Evolutionary conservation across 768 basidiomycete species (phyloP), one percentile per base, ranked within the genome.

Genomic region (Phlebiopsis flavidoalba): DNA sequence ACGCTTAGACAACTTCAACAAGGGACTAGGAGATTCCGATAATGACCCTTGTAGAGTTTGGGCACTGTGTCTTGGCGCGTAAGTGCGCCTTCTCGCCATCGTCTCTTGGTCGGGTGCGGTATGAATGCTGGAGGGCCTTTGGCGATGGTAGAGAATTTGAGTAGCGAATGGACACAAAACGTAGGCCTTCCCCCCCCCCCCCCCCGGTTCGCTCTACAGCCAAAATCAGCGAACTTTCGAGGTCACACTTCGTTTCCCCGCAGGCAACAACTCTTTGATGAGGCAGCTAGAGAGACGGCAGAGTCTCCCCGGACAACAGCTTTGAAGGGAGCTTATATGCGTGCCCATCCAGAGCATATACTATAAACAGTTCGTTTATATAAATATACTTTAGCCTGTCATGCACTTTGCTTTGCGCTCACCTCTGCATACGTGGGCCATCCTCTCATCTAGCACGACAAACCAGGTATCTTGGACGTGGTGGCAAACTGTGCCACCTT

Each of bases 301-400:
- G 85, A 21, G 73, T 68, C 63, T 73, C 72, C 15, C 82, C 80
- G 11, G 77, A 60, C 17, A 64, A 61, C 19, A 84, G 70, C 7
- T 73, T 74, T 6, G 89, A 87, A 0, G 89, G 89, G 87, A 80
- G 37, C 78, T 90, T 1, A 91, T 82, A 67, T 98, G 97, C 0
- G 97, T 98, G 10, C 97, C 97, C 96, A 98, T 98, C 97, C 97
- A 99, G 48, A 99, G 78, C 95, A n/a, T 98, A 70, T 57, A 10
- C 10, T 5, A 36, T n/a, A n/a, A n/a, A n/a, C 24, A 33, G 8
- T 17, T 12, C 19, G 8, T 8, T 37, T 35, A 24, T 40, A 55
- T 66, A 45, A 63, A 54, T 21, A 21, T 33, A n/a, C 14, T n/a
- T n/a, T 2, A 17, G 15, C 26, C n/a, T 19, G 62, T 49, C 0